Evolutionary conservation across 805 yeast species (phyloP), one percentile per base, ranked within the genome.

Genomic region (Candida ortonii): DNA sequence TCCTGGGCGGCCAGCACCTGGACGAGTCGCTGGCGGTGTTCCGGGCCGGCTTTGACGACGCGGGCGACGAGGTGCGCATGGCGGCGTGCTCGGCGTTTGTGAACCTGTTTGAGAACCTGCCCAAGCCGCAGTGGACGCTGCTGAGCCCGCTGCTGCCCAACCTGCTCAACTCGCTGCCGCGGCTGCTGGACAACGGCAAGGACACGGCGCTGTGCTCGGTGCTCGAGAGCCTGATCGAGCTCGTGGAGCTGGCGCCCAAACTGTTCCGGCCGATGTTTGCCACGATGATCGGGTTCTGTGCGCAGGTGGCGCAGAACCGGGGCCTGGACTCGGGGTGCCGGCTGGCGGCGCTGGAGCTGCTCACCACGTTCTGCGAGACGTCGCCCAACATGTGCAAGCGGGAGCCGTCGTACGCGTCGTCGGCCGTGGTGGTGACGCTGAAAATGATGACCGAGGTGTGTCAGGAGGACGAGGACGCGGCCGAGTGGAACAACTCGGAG

Each of bases 371-470:
- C 55, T 78, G 93, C 40, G 98, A 93, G 57, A 83, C 84, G 16
- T 84, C 96, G 7, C 97, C 98, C 23, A 80, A 79, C 33, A 93
- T 93, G 98, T 90, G 97, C 67, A 84, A 84, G 55, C 64, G 78
- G 20, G 85, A 85, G 48, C 71, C 81, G 6, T 64, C 73, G 6
- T 93, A 88, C 60, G 77, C 90, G 1, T 71, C 76, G 30, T 67
- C 80, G 11, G 70, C 90, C 57, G 84, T 93, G 21, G 64, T 82
- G 33, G 75, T 78, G 41, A 83, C 90, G 19, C 69, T 93, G 42
- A 69, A 80, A 25, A 73, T 93, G 81, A 80, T 90, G 76, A 88
- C 97, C 9, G 97, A 90, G 58, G 90, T 93, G 36, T 89, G 95
- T 40, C 65, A 73, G 22, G 96, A 86, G 33, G 95, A 86, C 41